Base-by-base conservation (phyloP, 2,329 filamentous ascomycete species). In the Metarhizium anisopliae region DNA sequence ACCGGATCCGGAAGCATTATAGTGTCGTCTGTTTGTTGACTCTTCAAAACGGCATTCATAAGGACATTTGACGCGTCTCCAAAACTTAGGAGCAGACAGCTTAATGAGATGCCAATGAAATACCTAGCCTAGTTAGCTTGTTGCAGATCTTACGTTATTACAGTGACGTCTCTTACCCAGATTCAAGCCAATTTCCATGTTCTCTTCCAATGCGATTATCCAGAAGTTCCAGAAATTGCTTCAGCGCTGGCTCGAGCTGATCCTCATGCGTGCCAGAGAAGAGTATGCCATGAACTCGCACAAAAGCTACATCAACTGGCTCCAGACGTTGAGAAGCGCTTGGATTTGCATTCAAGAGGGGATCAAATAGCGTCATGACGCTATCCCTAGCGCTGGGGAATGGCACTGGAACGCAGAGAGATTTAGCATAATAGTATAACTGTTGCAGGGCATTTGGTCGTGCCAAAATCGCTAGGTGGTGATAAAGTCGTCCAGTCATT, bases 381-480 rank as follows among this genome's bases (percentile, higher is more conserved):
- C 81, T 88, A 52, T 90, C 86, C 5, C 80, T 77, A 0, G 87
- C 84, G n/a, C 83, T 85, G 0, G 70, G 66, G 57, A 93, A 93
- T 0, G 85, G 84, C 2, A 83, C 77, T 0, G 81, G 74, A 0
- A 88, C 87, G 30, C 83, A 88, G 0, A 93, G 74, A 0, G 84
- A 84, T 58, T 89, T 89, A 0, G 78, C 72, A 60, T 91, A 93
- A 57, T 82, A 89, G 62, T 83, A 90, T 0, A 92, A 69, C 65
- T 93, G 88, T 55, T 86, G 82, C 0, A 90, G 69, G 0, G 80
- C 80, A 58, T 89, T 85, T 0, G 87, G 86, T 0, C 87, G 73
- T 0, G 89, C 86, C 0, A 93, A 68, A 30, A 93, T 92, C 0
- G 91, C 93, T 0, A 96, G 74, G 64, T 96, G 91, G 61, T 97